Evolutionary conservation across 1,284 basidiomycete species (phyloP), one percentile per base, ranked within the genome.

Genomic region (Sporisorium reilianum): DNA sequence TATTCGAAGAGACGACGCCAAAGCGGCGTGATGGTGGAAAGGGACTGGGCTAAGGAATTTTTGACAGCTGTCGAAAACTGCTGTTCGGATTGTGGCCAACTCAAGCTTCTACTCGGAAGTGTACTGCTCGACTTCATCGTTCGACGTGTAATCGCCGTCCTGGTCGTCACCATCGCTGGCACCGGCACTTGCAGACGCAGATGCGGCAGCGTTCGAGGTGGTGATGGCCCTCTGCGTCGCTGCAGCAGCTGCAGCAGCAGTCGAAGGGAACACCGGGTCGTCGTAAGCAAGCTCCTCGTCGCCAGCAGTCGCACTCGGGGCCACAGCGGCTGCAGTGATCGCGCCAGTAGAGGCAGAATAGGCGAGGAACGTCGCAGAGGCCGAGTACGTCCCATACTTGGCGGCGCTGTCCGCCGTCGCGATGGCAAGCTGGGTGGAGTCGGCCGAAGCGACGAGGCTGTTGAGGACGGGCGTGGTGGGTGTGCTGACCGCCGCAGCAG

Each of bases 261-360:
- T 22, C 25, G 58, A 23, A 7, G 62, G 62, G 22, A 58, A 64
- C 28, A 64, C 51, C 3, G 55, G 55, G 18, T 58, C 25, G 6
- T 38, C 55, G 18, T 64, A 64, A 28, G 61, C 54, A 40, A 49
- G 54, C 42, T 64, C 54, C 26, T 52, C 55, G 22, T 42, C 53
- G 41, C 11, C 34, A 22, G 18, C 28, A 18, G 26, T 40, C 20
- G 44, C 42, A 18, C n/a, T 42, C 16, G 51, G 25, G 12, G 22
- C 36, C 51, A 9, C 14, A 14, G 25, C 11, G 14, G 36, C 38
- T 11, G 36, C 59, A 26, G 28, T 30, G 6, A 30, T 22, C 16
- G 48, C 12, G 20, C 23, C 12, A n/a, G 23, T 26, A 14, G 45
- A 32, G 30, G 38, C 25, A 1, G 58, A 12, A n/a, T 26, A 18